Base-by-base conservation (phyloP, 108 stramenopile genomes). In the Hondaea fermentalgiana region DNA sequence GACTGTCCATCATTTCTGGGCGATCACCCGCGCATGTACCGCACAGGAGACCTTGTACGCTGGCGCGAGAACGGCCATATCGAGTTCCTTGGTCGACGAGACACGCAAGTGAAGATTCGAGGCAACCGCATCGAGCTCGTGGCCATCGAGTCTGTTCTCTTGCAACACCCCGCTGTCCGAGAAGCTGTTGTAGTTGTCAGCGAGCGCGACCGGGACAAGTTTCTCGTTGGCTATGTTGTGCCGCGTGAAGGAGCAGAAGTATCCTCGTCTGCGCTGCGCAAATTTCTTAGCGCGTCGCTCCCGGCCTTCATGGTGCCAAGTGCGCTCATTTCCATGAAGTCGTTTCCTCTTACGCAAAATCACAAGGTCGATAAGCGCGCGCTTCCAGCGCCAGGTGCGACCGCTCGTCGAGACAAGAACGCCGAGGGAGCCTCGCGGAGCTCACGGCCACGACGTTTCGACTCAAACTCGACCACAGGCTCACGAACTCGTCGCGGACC, bases 61-160 rank as follows among this genome's bases (percentile, higher is more conserved):
- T 49, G 87, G 72, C 88, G 88, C 10, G 44, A 60, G 3, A 72
- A 60, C 49, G 90, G 90, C 8, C 10, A 58, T 21, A 8, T 91
- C n/a, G 88, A 91, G 72, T 88, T 91, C 72, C 14, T 91, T 5
- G 90, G 90, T 19, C 90, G 90, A 17, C 28, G 47, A 29, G 90
- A 91, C 58, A 23, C 53, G 12, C 90, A 91, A 72, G 90, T 91
- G 53, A 91, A 91, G 72, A 88, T 91, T 21, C 59, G 88, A n/a
- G 90, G 90, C 55, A 88, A 58, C 16, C 90, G 90, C 45, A 71
- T 88, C 49, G 90, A 91, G 90, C 88, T 91, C 57, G 88, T 64
- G 6, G 90, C 87, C 58, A 89, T 91, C 64, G 90, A 91, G 88
- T 28, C 55, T 12, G 53, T 19, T 1, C 12, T 87, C 43, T 45